Evolutionary conservation across 805 yeast species (phyloP), one percentile per base, ranked within the genome.

Genomic region (Alloascoidea hylecoeti): DNA sequence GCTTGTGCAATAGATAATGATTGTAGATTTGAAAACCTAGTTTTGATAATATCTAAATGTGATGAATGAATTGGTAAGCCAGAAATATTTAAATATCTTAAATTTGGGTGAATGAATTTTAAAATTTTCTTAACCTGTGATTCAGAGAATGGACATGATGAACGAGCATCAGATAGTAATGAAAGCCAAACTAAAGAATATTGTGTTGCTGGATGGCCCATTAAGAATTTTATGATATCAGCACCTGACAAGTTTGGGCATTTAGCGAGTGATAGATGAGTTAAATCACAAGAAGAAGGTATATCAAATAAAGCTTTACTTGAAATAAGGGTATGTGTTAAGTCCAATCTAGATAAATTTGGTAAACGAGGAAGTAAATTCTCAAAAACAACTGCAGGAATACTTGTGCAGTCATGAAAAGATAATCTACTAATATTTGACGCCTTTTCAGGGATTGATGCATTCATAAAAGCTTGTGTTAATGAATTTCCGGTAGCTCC

Each of bases 371-470:
- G 78, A 18, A 88, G 59, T 9, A 82, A 52, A 38, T 65, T 67
- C 17, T 63, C 63, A 40, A 81, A 70, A 0, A 68, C 67, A n/a
- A 63, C 64, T 4, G 71, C 56, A 3, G 83, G 68, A 30, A 86
- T 61, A 45, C 82, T 84, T 2, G 92, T 77, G 54, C 96, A 88
- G 50, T 85, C 95, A 57, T 86, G 95, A 50, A 88, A 72, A 0
- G 94, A 83, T 6, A 88, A 48, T 41, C 71, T 63, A 48, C 68
- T 49, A 44, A 60, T 46, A 27, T 47, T 48, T 17, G 46, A 40
- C 38, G 41, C 52, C 16, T 39, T 46, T n/a, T 38, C 39, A 47
- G 44, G 41, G 47, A 47, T 37, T 18, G 35, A 38, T 15, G 56
- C 47, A 16, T 59, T 49, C 14, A 65, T 60, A 48, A 84, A 78